Percentiles rank a stretch among this genome's conserved stretches.
phyloP scores from a whole-genome alignment of 2,329 filamentous ascomycete species.

The Fusarium sp. region DNA sequence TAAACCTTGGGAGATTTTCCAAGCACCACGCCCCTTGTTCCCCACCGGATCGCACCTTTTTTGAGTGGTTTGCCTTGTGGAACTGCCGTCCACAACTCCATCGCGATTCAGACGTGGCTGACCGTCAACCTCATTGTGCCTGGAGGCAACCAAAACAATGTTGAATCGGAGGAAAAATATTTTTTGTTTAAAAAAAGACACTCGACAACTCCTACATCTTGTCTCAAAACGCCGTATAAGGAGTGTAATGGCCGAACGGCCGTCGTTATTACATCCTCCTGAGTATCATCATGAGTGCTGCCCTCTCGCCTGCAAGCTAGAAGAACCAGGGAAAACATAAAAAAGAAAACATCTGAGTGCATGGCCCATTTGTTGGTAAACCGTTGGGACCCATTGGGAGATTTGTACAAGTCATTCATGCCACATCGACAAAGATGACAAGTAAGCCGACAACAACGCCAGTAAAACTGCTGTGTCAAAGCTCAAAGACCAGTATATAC shows the following conservation, averaged over 20 bases:
- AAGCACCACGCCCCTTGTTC: slow-evolving; percentile 30
- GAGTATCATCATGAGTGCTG: slow-evolving; percentile 42
- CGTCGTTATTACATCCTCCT: slow-evolving; percentile 53
- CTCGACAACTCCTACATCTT: slow-evolving; percentile 44
- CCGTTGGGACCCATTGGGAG: slow-evolving; percentile 6
- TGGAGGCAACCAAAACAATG: slow-evolving; percentile 4
- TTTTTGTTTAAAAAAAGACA: slow-evolving; percentile 18
- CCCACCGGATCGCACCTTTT: slow-evolving; percentile 8
- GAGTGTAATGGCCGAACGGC: slow-evolving; percentile 50
- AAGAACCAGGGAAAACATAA: slow-evolving; percentile 27
- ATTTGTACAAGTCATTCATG: slow-evolving; percentile 22
- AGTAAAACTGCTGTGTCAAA: slow-evolving; percentile 10
- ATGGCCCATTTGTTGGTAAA: slow-evolving; percentile 5
- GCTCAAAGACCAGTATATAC: slow-evolving; percentile 23
- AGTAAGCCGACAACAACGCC: slow-evolving; percentile 22
- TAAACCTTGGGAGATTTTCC: slow-evolving; percentile 43
- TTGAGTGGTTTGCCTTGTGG: slow-evolving; percentile 1
- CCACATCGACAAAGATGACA: slow-evolving; percentile 12
- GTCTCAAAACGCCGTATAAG: slow-evolving; percentile 48
- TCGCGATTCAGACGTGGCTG: not conserved
- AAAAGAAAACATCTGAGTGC: slow-evolving; percentile 6
- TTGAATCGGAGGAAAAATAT: slow-evolving; percentile 20
- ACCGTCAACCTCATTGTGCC: not conserved
- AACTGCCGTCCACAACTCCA: not conserved
- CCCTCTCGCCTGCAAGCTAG: slow-evolving; percentile 34